Percentiles rank a stretch among this genome's conserved stretches.
Evolutionary conservation across 2,329 filamentous ascomycete species (phyloP).

Genomic region (Colletotrichum navitas): DNA sequence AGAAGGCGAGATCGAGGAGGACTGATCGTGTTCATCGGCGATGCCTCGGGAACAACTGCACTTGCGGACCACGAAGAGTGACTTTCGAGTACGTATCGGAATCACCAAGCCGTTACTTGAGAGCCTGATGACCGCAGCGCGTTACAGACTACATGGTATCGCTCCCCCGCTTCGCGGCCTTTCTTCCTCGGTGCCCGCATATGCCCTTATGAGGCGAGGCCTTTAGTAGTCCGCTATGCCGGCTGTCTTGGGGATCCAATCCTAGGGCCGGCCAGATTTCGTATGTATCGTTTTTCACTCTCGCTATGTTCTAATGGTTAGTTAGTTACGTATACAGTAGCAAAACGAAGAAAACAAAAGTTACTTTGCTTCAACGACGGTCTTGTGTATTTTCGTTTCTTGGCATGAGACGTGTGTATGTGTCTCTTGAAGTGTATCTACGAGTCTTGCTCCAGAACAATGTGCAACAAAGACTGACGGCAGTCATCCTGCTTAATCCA

Average conservation of each 20-base stretch:
- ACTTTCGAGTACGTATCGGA: slow-evolving; percentile 52
- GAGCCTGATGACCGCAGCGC: slow-evolving; percentile 42
- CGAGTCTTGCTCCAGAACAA: slow-evolving; percentile 50
- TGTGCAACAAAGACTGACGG: slow-evolving; percentile 59
- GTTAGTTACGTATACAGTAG: slow-evolving; percentile 13
- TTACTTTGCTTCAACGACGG: slow-evolving; percentile 18
- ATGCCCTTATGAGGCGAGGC: neutral
- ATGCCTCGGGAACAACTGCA: neutral
- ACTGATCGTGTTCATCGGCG: slow-evolving; percentile 53
- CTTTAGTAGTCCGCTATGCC: neutral
- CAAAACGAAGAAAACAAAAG: slow-evolving; percentile 1
- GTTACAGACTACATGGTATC: slow-evolving; percentile 32
- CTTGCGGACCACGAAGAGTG: slow-evolving; percentile 11
- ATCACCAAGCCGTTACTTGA: slow-evolving; percentile 45
- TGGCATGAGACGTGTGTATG: slow-evolving; percentile 11
- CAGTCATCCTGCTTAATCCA: slow-evolving; percentile 74
- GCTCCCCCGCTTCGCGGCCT: slow-evolving; percentile 4
- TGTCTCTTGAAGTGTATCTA: slow-evolving; percentile 41
- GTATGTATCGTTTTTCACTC: slow-evolving; percentile 37
- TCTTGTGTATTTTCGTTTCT: slow-evolving; percentile 12
- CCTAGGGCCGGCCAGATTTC: slow-evolving; percentile 5
- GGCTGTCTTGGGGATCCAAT: neutral
- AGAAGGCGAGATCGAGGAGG: slow-evolving; percentile 97
- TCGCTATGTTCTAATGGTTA: slow-evolving; percentile 26
- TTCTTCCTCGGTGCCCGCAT: neutral